These are phyloP conservation scores for Talaromyces wortmannii DNA, from an alignment of 495 filamentous ascomycete genomes.

Conservation along the genomic window DNA sequence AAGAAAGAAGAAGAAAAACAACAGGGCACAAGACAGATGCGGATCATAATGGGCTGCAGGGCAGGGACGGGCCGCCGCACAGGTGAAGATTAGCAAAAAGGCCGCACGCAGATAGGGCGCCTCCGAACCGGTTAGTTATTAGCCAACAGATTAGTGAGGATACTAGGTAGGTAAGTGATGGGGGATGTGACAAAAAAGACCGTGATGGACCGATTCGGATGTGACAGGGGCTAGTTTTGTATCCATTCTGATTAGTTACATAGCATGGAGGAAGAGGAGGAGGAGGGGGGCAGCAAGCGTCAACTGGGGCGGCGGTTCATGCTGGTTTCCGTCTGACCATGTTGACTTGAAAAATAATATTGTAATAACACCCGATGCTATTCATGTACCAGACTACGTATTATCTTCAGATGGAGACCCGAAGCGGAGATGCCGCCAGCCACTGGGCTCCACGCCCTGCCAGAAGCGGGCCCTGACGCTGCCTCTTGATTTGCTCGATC, in stretches of 20 bases:
- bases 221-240: background rate
- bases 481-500: no score
- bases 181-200: background rate
- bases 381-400: no score
- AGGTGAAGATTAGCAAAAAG: background rate
- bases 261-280: no score
- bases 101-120: background rate
- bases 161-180: background rate
- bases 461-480: no score
- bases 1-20: constrained; percentile 16
- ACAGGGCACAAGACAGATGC: constrained; percentile 15
- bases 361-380: no score
- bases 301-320: no score
- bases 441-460: no score
- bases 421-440: background rate
- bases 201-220: background rate
- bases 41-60: constrained; percentile 46
- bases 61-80: constrained; percentile 45
- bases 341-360: no score
- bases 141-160: background rate
- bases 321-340: no score
- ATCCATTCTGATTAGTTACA: background rate
- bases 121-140: background rate
- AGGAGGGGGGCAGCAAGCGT: no score
- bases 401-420: background rate